A percentile compares a stretch with the other conserved stretches of the same genome.
phyloP scores from a whole-genome alignment of 208 protist genomes.

The Endotrypanum monterogeii region DNA sequence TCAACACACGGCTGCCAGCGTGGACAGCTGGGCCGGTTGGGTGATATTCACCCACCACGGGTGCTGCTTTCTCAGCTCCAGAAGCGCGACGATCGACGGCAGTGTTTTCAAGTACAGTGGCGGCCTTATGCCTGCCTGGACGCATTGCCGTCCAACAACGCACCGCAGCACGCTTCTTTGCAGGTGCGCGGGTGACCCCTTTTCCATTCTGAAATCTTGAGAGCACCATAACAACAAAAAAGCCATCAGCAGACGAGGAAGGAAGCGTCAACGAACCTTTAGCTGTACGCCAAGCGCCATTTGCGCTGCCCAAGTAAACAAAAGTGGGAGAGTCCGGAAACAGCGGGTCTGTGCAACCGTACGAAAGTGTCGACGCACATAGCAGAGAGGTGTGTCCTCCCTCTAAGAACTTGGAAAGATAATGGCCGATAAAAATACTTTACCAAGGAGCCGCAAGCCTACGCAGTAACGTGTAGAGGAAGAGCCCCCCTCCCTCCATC shows the following conservation, averaged over 20 bases:
- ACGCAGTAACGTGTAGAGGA: too few relatives aligned
- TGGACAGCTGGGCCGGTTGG: conserved; percentile 19
- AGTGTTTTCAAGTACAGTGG: not conserved
- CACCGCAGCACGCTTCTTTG: not conserved
- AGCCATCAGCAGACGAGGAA: not conserved
- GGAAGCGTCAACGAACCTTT: too few relatives aligned
- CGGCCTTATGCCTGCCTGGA: not conserved
- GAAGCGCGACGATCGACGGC: not conserved
- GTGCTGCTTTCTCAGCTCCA: not conserved
- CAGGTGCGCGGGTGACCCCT: not conserved
- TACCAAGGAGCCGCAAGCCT: too few relatives aligned
- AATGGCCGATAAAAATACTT: too few relatives aligned
- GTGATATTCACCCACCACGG: conserved; percentile 25
- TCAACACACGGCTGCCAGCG: conserved; percentile 22
- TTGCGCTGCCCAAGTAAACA: too few relatives aligned
- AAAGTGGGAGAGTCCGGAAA: not conserved
- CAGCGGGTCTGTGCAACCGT: too few relatives aligned
- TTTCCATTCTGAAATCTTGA: not conserved
- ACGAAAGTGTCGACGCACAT: not conserved
- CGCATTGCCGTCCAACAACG: not conserved
- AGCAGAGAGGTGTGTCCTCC: not conserved
- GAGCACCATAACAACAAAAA: too few relatives aligned
- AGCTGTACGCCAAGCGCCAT: too few relatives aligned
- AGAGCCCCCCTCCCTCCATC: too few relatives aligned
- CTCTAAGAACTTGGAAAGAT: too few relatives aligned